Evolutionary conservation across 2,329 filamentous ascomycete species (phyloP).

Genomic region (Bertia moriformis): DNA sequence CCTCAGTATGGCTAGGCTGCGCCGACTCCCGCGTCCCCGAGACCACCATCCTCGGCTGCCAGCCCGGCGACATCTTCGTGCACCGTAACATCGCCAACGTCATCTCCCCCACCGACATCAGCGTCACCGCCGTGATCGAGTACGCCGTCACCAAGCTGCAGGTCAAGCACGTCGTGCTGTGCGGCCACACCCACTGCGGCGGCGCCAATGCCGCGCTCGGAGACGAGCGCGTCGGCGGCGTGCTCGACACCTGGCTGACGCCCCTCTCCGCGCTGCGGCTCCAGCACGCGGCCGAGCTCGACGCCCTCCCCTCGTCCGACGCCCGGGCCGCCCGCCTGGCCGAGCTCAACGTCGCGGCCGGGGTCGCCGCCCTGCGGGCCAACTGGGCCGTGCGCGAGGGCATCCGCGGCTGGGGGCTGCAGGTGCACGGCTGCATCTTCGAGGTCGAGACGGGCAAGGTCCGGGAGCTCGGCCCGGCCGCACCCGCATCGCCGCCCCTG

Average conservation of each 20-base stretch:
- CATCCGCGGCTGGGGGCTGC: slow-evolving; percentile 22
- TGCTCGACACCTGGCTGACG: slow-evolving; percentile 31
- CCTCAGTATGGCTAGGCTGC: slow-evolving; percentile 57
- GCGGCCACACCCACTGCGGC: slow-evolving; percentile 35
- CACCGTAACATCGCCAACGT: slow-evolving; percentile 60
- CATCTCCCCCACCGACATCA: slow-evolving; percentile 41
- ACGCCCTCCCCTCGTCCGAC: slow-evolving; percentile 25
- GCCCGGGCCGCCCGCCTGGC: slow-evolving; percentile 35
- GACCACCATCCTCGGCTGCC: slow-evolving; percentile 43
- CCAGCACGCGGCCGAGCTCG: slow-evolving; percentile 28
- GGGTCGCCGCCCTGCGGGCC: slow-evolving; percentile 37
- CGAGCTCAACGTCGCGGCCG: slow-evolving; percentile 46
- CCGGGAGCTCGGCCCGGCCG: too few relatives aligned
- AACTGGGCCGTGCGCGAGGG: slow-evolving; percentile 41
- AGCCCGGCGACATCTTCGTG: slow-evolving; percentile 54
- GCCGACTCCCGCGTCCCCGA: slow-evolving; percentile 52
- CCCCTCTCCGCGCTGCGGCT: slow-evolving; percentile 31
- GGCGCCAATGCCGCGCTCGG: slow-evolving; percentile 31
- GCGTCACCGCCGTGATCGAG: slow-evolving; percentile 43
- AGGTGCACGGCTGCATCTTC: slow-evolving; percentile 31
- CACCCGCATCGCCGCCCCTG: too few relatives aligned
- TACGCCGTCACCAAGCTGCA: slow-evolving; percentile 46
- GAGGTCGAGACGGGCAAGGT: too few relatives aligned
- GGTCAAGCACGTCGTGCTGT: slow-evolving; percentile 37
- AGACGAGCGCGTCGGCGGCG: slow-evolving; percentile 26